phyloP scores from a whole-genome alignment of 1,284 basidiomycete genomes.

The Ustilago sp. region DNA sequence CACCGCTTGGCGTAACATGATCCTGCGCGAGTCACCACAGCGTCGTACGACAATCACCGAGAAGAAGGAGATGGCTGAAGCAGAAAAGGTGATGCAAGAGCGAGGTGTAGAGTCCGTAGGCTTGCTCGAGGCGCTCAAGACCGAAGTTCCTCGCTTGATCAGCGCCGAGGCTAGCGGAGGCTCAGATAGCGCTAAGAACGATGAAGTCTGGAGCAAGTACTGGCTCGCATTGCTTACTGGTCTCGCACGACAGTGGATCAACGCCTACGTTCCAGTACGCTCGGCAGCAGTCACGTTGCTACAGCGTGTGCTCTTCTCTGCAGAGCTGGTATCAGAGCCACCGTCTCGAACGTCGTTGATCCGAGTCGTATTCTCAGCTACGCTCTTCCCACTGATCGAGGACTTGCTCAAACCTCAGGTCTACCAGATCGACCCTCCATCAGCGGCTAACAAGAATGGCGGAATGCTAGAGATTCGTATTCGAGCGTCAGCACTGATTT shows the following conservation, averaged over 20 bases:
- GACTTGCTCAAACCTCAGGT: slow-evolving; percentile 89
- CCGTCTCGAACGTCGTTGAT: slow-evolving; percentile 74
- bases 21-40: slow-evolving; percentile 32
- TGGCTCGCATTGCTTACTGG: slow-evolving; percentile 83
- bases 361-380: slow-evolving; percentile 80
- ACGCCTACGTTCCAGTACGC: slow-evolving; percentile 85
- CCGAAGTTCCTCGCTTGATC: slow-evolving; percentile 56
- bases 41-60: slow-evolving; percentile 63
- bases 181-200: slow-evolving; percentile 2
- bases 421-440: slow-evolving; percentile 79
- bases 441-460: slow-evolving; percentile 62
- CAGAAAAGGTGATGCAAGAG: slow-evolving; percentile 71
- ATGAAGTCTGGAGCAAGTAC: slow-evolving; percentile 82
- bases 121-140: slow-evolving; percentile 73
- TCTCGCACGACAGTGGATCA: slow-evolving; percentile 85
- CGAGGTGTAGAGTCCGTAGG: slow-evolving; percentile 86
- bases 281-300: slow-evolving; percentile 85
- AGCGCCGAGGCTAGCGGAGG: slow-evolving; percentile 24
- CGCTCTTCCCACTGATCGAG: slow-evolving; percentile 91
- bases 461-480: slow-evolving; percentile 89
- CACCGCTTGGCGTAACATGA: slow-evolving; percentile 51
- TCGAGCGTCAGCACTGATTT: slow-evolving; percentile 85
- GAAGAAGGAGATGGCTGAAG: slow-evolving; percentile 66
- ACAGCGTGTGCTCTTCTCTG: slow-evolving; percentile 81
- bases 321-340: slow-evolving; percentile 68